Percentiles rank a stretch among this genome's conserved stretches.
Conservation (phyloP, 345 rosid species). For the Eucalyptus regnans region DNA sequence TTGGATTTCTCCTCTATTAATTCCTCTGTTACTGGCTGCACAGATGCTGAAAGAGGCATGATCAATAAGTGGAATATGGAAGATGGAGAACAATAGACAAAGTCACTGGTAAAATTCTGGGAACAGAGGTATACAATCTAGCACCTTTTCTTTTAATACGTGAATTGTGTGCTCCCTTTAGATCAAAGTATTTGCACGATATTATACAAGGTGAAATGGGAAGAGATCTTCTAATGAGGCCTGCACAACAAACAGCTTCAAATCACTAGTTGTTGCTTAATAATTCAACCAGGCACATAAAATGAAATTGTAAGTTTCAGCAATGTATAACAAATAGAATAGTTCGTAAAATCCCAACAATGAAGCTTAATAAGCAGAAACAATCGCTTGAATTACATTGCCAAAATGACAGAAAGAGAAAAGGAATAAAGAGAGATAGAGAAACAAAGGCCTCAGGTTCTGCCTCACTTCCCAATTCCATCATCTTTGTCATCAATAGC, state of each 20-base stretch:
- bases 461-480: neutral
- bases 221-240: slow-evolving; percentile 19
- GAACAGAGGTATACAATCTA: slow-evolving; percentile 8
- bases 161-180: slow-evolving; percentile 1
- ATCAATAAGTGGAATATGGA: slow-evolving; percentile 1
- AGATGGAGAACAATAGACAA: neutral
- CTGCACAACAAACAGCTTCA: slow-evolving; percentile 19
- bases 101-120: neutral
- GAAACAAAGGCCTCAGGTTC: neutral
- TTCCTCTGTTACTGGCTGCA: slow-evolving; percentile 50
- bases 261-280: neutral
- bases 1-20: slow-evolving; percentile 21
- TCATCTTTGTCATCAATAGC: neutral
- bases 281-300: neutral
- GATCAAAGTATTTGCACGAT: neutral
- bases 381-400: neutral
- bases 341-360: neutral
- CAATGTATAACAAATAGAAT: neutral
- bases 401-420: neutral
- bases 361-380: neutral
- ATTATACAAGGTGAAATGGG: slow-evolving; percentile 17
- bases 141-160: slow-evolving; percentile 26
- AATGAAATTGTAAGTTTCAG: neutral
- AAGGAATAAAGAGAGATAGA: neutral
- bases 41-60: slow-evolving; percentile 47